A percentile compares a stretch with the other conserved stretches of the same genome.
phyloP scores from a whole-genome alignment of 2,329 filamentous ascomycete genomes.

The Lojkania enalia region DNA sequence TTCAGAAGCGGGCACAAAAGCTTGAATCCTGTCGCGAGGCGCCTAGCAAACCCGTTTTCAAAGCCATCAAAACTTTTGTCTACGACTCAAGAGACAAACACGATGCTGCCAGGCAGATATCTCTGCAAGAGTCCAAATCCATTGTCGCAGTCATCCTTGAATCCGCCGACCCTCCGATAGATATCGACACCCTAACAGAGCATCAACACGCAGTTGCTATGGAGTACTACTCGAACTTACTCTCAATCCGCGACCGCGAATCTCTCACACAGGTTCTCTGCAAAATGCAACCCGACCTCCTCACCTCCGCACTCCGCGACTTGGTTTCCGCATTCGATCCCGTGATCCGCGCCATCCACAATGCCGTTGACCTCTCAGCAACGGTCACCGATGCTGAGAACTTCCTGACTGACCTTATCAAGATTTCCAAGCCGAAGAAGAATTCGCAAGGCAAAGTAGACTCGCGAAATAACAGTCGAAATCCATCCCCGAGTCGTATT shows the following conservation, averaged over 20 bases:
- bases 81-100: slow-evolving; percentile 59
- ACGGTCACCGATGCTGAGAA: slow-evolving; percentile 68
- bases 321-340: slow-evolving; percentile 71
- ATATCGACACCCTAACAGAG: slow-evolving; percentile 56
- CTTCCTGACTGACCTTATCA: slow-evolving; percentile 73
- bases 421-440: slow-evolving; percentile 49
- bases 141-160: slow-evolving; percentile 70
- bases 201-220: slow-evolving; percentile 66
- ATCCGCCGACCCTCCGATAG: slow-evolving; percentile 49
- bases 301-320: slow-evolving; percentile 70
- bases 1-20: slow-evolving; percentile 65
- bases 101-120: slow-evolving; percentile 61
- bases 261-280: slow-evolving; percentile 70
- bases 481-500: not conserved
- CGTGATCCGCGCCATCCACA: slow-evolving; percentile 72
- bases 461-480: slow-evolving; percentile 17
- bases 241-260: slow-evolving; percentile 74
- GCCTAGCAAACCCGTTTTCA: slow-evolving; percentile 63
- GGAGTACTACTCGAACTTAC: slow-evolving; percentile 71
- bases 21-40: slow-evolving; percentile 65
- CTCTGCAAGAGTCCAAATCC: slow-evolving; percentile 58
- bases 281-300: slow-evolving; percentile 68
- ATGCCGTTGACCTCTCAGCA: slow-evolving; percentile 70
- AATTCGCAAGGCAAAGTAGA: slow-evolving; percentile 23
- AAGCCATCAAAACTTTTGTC: slow-evolving; percentile 63